A percentile compares a stretch with the other conserved stretches of the same genome.
Evolutionary conservation across 108 stramenopile genomes (phyloP).

Genomic region (Epipyxis sp.): DNA sequence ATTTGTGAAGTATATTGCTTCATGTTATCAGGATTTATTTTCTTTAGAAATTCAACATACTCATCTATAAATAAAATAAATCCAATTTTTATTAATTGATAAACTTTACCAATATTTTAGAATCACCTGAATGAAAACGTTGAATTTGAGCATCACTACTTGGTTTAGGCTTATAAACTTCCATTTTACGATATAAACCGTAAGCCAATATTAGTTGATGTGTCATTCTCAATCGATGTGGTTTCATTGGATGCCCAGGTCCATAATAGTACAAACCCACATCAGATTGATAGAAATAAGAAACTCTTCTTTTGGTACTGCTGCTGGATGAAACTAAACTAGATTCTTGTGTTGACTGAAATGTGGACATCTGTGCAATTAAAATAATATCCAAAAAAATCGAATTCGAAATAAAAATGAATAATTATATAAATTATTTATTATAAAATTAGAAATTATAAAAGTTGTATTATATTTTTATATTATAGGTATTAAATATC

Average conservation of each 20-base stretch:
- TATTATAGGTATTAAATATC: too few relatives aligned
- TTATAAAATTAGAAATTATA: too few relatives aligned
- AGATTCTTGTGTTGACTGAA: too few relatives aligned
- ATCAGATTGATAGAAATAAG: conserved; percentile 94
- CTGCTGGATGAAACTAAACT: too few relatives aligned
- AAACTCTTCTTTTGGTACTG: conserved; percentile 76
- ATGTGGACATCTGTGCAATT: too few relatives aligned
- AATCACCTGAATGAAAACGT: conserved; percentile 90
- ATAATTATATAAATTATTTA: too few relatives aligned
- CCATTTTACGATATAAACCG: conserved; percentile 94
- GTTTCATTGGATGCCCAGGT: conserved; percentile 99
- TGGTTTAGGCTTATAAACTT: conserved; percentile 90
- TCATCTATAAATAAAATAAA: too few relatives aligned
- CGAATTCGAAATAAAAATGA: too few relatives aligned
- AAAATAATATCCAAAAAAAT: too few relatives aligned
- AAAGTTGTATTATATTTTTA: too few relatives aligned
- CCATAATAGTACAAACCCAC: conserved; percentile 96
- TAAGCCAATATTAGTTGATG: conserved; percentile 93
- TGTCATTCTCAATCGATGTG: conserved; percentile 63
- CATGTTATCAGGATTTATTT: conserved; percentile 83
- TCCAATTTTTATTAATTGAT: too few relatives aligned
- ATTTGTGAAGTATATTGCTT: conserved; percentile 65
- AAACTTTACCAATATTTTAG: too few relatives aligned
- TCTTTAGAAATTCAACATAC: conserved; percentile 85
- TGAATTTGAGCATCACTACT: conserved; percentile 77